Base-by-base conservation (phyloP, 2,329 filamentous ascomycete species). In the Colletotrichum liaoningense region DNA sequence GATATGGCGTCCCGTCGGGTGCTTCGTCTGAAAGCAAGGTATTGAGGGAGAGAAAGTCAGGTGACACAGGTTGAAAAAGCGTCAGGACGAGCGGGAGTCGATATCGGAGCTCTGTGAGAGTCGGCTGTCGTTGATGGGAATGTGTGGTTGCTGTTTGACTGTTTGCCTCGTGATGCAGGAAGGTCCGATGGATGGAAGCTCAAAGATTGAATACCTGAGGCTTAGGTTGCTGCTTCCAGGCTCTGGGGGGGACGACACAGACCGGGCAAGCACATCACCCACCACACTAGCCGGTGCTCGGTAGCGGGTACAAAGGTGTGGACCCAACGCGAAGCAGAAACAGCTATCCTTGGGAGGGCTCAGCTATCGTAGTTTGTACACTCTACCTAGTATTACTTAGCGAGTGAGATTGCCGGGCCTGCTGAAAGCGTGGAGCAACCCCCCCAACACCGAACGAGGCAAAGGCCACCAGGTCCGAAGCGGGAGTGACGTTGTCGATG, bases 401-500 rank as follows among this genome's bases (percentile, higher is more conserved):
- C 67, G 67, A 69, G 72, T 62, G 33, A 38, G 60, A 77, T 70
- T 67, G 62, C 68, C 64, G 65, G 66, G 73, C 22, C 56, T 58
- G 62, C 67, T 69, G 46, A 38, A 28, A 69, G 59, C 66, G 38
- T 72, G 38, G 70, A 65, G 38, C 67, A 46, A 26, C 30, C 33
- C 38, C 52, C 38, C 56, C 42, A 72, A 63, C 55, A 60, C 65
- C 49, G 55, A 59, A 54, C 52, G 67, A 60, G 57, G 35, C 52
- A 35, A 64, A 69, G 58, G 66, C 26, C 67, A 65, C 60, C 69
- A 52, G 59, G 69, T 59, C 56, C 62, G 24, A 74, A 54, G 69
- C 60, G 58, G 63, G 66, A 80, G 80, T 81, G 80, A 81, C 80
- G 80, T 80, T 81, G 78, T 80, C 79, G 78, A 81, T 80, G 80